Percentiles rank a stretch among this genome's conserved stretches.
phyloP scores from a whole-genome alignment of 2,329 filamentous ascomycete genomes.

The Calonectria pteridis region DNA sequence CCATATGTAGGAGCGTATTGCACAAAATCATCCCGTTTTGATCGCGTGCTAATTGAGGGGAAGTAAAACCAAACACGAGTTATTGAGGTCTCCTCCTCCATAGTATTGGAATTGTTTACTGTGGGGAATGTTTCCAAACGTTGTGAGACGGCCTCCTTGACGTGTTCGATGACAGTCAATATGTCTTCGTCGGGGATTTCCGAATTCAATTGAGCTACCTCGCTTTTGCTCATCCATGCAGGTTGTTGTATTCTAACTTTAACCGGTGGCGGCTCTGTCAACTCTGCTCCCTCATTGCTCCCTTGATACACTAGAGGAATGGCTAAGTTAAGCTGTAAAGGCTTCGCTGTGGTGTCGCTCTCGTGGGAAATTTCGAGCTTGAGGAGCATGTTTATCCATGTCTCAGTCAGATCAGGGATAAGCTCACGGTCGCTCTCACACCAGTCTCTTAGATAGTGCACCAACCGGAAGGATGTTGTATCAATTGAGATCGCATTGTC shows the following conservation, averaged over 20 bases:
- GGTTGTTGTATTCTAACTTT: slow-evolving; percentile 62
- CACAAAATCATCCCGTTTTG: slow-evolving; percentile 69
- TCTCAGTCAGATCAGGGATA: slow-evolving; percentile 10
- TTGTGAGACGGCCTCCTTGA: slow-evolving; percentile 52
- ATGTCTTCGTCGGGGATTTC: slow-evolving; percentile 60
- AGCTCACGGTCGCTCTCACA: slow-evolving; percentile 34
- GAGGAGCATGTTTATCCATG: slow-evolving; percentile 42
- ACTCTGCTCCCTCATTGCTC: slow-evolving; percentile 7
- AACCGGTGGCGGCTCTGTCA: slow-evolving; percentile 54
- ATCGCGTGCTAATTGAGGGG: slow-evolving; percentile 69
- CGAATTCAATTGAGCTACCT: slow-evolving; percentile 53
- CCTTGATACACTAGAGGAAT: slow-evolving; percentile 47
- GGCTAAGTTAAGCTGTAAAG: slow-evolving; percentile 50
- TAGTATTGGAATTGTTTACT: not conserved
- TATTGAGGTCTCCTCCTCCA: slow-evolving; percentile 42
- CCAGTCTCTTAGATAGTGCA: slow-evolving; percentile 40
- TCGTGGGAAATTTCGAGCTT: slow-evolving; percentile 38
- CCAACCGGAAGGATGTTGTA: slow-evolving; percentile 25
- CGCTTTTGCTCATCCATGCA: slow-evolving; percentile 64
- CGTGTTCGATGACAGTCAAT: slow-evolving; percentile 58
- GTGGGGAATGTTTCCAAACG: slow-evolving; percentile 44
- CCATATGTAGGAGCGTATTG: slow-evolving; percentile 63
- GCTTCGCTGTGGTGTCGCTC: slow-evolving; percentile 14
- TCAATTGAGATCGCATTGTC: slow-evolving; percentile 51
- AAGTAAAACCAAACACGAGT: slow-evolving; percentile 74